Evolutionary conservation across 768 basidiomycete species (phyloP), one percentile per base, ranked within the genome.

Genomic region (Tylopilus subfusipes): DNA sequence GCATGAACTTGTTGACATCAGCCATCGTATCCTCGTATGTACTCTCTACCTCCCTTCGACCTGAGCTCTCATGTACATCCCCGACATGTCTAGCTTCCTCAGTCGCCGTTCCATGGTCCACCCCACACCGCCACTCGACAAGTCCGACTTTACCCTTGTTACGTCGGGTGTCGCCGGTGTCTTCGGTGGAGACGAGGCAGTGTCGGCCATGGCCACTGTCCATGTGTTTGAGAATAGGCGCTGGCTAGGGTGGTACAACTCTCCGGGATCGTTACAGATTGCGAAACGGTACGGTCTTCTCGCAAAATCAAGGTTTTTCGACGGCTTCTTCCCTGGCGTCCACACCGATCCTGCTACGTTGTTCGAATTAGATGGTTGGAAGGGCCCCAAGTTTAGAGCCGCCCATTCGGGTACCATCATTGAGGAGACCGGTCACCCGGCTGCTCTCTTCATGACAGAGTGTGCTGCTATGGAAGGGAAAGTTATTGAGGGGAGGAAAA

Each of bases 221-320:
- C 74, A 74, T 45, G 53, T 75, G 18, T 71, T 65, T 50, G 60
- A 65, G 48, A 63, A 65, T 9, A 66, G 70, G 43, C 65, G 57
- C 25, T 74, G 65, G 68, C 36, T 75, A 14, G 73, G 73, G 6
- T 75, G 72, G 69, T 75, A 74, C 36, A 74, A 75, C 36, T 59
- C 74, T 12, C 73, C 73, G 3, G 73, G 73, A 14, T 71, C 73
- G 12, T 73, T 71, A 50, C 54, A 58, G 22, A 64, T 75, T 10
- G 74, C 70, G 10, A 74, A 63, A 52, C 62, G 65, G 36, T 74
- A 69, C 9, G 67, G 65, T 8, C 60, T 63, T 36, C 69, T 73
- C 10, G 69, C 72, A 27, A 65, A 60, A 24, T 69, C 70, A n/a
- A 64, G 55, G 38, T 62, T 74, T 39, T 73, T 72, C 55, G 64